phyloP scores from a whole-genome alignment of 495 filamentous ascomycete genomes.

The Penicillium odoratum region DNA sequence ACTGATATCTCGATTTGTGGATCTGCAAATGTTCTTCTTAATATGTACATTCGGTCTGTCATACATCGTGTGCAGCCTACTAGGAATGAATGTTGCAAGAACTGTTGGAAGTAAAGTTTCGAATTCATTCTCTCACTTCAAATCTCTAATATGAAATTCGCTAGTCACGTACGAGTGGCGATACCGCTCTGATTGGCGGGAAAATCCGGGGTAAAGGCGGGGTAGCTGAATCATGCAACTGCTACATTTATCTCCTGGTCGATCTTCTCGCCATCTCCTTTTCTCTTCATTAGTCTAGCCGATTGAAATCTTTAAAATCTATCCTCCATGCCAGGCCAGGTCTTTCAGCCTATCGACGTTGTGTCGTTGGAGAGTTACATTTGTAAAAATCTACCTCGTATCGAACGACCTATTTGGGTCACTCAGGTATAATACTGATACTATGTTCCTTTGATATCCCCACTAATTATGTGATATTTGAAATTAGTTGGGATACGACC shows the following conservation, averaged over 20 bases:
- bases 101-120: no score
- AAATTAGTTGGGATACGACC: background rate
- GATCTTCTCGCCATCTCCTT: background rate
- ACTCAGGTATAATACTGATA: background rate
- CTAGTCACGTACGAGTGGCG: no score
- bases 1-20: no score
- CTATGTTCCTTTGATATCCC: background rate
- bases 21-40: no score
- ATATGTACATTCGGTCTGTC: no score
- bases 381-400: background rate
- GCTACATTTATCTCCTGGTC: background rate
- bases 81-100: no score
- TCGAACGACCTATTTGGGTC: background rate
- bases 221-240: background rate
- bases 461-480: background rate
- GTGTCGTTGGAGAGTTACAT: constrained; percentile 1
- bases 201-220: background rate
- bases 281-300: background rate
- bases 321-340: background rate
- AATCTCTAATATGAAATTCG: no score
- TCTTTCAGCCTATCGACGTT: constrained; percentile 3
- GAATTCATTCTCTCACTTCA: no score
- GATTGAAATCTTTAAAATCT: background rate
- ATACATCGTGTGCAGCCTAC: no score
- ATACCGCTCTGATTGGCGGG: background rate